phyloP scores from a whole-genome alignment of 1,139 yeast genomes.

The Geotrichum histeridarum region DNA sequence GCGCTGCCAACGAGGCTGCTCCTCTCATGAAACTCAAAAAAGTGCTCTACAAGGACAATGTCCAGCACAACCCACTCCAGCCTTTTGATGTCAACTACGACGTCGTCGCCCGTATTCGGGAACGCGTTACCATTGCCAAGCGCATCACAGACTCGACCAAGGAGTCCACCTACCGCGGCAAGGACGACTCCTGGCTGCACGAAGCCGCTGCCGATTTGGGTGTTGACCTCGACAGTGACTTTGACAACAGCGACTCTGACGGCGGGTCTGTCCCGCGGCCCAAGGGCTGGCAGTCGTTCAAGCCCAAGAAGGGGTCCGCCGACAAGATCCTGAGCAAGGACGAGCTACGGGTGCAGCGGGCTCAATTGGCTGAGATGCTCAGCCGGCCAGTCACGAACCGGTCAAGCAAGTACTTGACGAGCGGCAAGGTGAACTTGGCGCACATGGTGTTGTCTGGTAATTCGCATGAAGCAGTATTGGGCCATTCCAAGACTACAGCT shows the following conservation, averaged over 20 bases:
- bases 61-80: conserved; percentile 41
- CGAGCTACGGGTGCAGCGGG: conserved; percentile 47
- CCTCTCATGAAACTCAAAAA: conserved; percentile 73
- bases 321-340: conserved; percentile 37
- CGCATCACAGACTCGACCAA: conserved; percentile 69
- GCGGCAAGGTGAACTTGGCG: conserved; percentile 80
- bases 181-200: conserved; percentile 75
- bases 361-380: conserved; percentile 55
- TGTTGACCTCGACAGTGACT: conserved; percentile 62
- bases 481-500: conserved; percentile 66
- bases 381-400: conserved; percentile 44
- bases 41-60: conserved; percentile 42
- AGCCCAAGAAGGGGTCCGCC: conserved; percentile 41
- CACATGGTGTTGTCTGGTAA: conserved; percentile 72
- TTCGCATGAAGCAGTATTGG: conserved; percentile 65
- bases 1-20: conserved; percentile 87
- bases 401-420: conserved; percentile 63
- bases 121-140: conserved; percentile 63
- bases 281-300: conserved; percentile 19
- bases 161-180: conserved; percentile 54
- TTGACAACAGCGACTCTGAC: conserved; percentile 43
- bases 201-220: conserved; percentile 95
- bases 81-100: conserved; percentile 74
- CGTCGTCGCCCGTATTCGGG: conserved; percentile 62
- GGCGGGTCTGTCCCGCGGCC: conserved; percentile 37